phyloP scores from a whole-genome alignment of 1,284 basidiomycete species.

The Pseudozyma thailandica region DNA sequence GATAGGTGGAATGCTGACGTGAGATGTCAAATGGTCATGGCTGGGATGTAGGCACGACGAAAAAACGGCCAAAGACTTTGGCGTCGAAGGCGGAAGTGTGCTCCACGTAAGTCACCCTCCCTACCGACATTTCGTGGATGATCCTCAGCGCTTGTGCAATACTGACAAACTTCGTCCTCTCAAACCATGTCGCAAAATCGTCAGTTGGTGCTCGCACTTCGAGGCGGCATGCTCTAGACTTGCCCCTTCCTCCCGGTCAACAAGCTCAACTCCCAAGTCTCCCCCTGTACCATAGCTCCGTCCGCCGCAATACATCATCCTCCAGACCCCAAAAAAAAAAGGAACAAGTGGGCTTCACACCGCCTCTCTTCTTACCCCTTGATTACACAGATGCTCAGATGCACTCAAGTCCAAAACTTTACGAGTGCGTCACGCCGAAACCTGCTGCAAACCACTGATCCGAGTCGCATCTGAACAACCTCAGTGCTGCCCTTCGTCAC shows the following conservation, averaged over 20 bases:
- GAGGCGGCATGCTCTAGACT: slow-evolving; percentile 47
- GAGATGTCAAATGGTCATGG: background rate
- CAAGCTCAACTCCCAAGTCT: background rate
- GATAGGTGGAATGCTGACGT: background rate
- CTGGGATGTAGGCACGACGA: slow-evolving; percentile 65
- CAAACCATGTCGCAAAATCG: background rate
- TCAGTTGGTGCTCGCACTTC: slow-evolving; percentile 63
- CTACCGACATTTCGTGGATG: too few relatives aligned
- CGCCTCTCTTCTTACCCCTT: too few relatives aligned
- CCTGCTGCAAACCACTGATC: too few relatives aligned
- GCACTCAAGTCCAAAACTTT: too few relatives aligned
- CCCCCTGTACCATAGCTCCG: slow-evolving; percentile 13
- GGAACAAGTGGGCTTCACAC: background rate
- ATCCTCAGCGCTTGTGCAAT: background rate
- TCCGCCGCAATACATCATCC: background rate
- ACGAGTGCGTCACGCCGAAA: too few relatives aligned
- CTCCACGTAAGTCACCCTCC: slow-evolving; percentile 62
- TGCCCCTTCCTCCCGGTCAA: too few relatives aligned
- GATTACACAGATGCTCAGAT: too few relatives aligned
- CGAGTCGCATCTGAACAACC: too few relatives aligned
- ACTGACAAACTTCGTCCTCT: background rate
- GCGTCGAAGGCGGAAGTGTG: slow-evolving; percentile 66
- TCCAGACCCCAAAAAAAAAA: background rate
- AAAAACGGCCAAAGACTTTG: slow-evolving; percentile 67
- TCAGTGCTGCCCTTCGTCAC: too few relatives aligned